These are phyloP conservation scores for Dictyostelium intermedium DNA, from an alignment of 78 protist species.

Conservation along the genomic window DNA sequence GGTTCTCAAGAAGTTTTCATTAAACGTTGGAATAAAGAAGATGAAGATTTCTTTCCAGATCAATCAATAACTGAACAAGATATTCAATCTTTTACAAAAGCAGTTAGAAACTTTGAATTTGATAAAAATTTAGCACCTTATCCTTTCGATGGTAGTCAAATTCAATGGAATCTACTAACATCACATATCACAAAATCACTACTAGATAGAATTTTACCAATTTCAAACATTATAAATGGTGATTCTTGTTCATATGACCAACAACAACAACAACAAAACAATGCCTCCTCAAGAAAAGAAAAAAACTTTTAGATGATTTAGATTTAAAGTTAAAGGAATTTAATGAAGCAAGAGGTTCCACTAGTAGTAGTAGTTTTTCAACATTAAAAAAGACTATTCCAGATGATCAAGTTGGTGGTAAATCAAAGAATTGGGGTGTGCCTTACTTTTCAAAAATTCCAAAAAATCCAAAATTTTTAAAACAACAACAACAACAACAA, in stretches of 20 bases:
- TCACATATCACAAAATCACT: not conserved
- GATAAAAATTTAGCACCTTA: slow-evolving; percentile 62
- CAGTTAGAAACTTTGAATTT: slow-evolving; percentile 34
- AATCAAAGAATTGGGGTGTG: slow-evolving; percentile 55
- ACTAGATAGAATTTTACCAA: slow-evolving; percentile 18
- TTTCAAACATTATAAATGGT: slow-evolving; percentile 48
- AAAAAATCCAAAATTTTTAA: not conserved
- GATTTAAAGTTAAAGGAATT: slow-evolving; percentile 43
- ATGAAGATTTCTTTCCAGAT: slow-evolving; percentile 26
- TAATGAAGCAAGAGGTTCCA: not conserved
- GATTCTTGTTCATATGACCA: slow-evolving; percentile 31
- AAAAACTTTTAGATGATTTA: slow-evolving; percentile 8
- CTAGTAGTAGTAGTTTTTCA: not conserved
- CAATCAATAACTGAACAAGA: not conserved
- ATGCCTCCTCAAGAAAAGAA: not conserved
- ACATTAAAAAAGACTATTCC: not conserved
- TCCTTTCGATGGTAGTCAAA: slow-evolving; percentile 23
- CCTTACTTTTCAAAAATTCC: slow-evolving; percentile 68
- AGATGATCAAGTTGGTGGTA: too few relatives aligned
- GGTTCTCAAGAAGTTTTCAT: slow-evolving; percentile 8
- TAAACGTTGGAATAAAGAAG: slow-evolving; percentile 18
- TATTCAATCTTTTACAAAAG: not conserved
- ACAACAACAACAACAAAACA: not conserved
- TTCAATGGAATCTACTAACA: slow-evolving; percentile 46
- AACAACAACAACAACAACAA: not conserved